Evolutionary conservation across 768 basidiomycete genomes (phyloP).

Genomic region (Leccinum sublutescens): DNA sequence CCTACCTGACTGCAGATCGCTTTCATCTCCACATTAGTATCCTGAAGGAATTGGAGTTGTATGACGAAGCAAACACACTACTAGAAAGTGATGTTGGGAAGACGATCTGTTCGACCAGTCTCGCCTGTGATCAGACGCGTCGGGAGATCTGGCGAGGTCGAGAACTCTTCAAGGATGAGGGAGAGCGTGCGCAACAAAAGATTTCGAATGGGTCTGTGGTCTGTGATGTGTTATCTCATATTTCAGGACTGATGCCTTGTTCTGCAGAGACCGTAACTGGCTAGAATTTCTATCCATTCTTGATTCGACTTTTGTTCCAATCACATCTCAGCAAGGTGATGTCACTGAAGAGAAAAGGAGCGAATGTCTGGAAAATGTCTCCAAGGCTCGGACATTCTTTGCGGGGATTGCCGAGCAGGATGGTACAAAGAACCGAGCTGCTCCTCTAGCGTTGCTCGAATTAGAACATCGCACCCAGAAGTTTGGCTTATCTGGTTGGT

Average conservation of each 20-base stretch:
- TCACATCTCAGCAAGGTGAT: constrained; percentile 27
- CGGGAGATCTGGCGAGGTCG: constrained; percentile 65
- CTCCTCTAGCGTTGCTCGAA: constrained; percentile 70
- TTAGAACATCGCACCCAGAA: constrained; percentile 59
- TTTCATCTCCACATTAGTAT: constrained; percentile 75
- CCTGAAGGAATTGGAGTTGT: constrained; percentile 63
- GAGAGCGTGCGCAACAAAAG: constrained; percentile 53
- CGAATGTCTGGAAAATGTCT: constrained; percentile 39
- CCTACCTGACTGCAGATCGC: constrained; percentile 67
- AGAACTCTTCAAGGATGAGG: constrained; percentile 60
- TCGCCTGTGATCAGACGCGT: constrained; percentile 73
- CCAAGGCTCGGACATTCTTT: constrained; percentile 52
- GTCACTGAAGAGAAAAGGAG: constrained; percentile 36
- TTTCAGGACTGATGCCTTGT: constrained; percentile 22
- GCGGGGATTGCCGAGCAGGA: constrained; percentile 58
- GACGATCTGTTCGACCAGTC: constrained; percentile 63
- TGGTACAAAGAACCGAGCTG: constrained; percentile 72
- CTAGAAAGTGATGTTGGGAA: constrained; percentile 68
- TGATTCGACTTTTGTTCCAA: constrained; percentile 58
- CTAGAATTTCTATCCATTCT: constrained; percentile 75
- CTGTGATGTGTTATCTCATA: constrained; percentile 7
- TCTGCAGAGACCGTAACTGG: constrained; percentile 81
- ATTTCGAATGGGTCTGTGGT: constrained; percentile 59
- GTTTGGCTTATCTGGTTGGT: constrained; percentile 45
- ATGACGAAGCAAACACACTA: constrained; percentile 68